phyloP scores from a whole-genome alignment of 2,329 filamentous ascomycete species.

The Pyrenophora tritici-repentis region DNA sequence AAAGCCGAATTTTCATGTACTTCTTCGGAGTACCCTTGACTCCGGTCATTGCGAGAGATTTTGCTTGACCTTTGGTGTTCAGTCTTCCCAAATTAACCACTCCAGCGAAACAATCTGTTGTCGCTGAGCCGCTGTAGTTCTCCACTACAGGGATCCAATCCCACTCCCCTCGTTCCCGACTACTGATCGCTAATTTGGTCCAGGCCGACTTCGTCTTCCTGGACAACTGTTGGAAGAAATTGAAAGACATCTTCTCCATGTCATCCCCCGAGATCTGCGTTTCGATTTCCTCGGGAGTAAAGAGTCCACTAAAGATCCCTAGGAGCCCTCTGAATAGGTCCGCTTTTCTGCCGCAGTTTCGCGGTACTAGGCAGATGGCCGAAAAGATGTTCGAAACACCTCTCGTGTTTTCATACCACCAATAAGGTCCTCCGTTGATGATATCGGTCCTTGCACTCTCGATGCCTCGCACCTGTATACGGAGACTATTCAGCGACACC shows the following conservation, averaged over 20 bases:
- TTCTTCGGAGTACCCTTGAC: slow-evolving; percentile 5
- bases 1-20: slow-evolving; percentile 5
- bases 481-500: neutral
- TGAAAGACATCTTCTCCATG: slow-evolving; percentile 7
- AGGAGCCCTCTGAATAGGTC: slow-evolving; percentile 7
- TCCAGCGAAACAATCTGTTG: slow-evolving; percentile 7
- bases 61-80: slow-evolving; percentile 3
- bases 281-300: slow-evolving; percentile 2
- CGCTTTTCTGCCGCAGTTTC: neutral
- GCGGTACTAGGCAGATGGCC: slow-evolving; percentile 2
- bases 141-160: slow-evolving; percentile 9
- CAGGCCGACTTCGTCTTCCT: neutral
- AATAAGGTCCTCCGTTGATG: slow-evolving; percentile 8
- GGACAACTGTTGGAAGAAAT: slow-evolving; percentile 4
- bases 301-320: slow-evolving; percentile 7
- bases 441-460: slow-evolving; percentile 5
- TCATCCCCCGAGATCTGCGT: slow-evolving; percentile 1
- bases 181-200: slow-evolving; percentile 11
- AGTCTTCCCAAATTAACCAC: slow-evolving; percentile 2
- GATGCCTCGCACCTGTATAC: slow-evolving; percentile 2
- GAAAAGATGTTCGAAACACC: slow-evolving; percentile 9
- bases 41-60: neutral
- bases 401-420: slow-evolving; percentile 7
- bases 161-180: slow-evolving; percentile 5
- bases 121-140: neutral